Base-by-base conservation (phyloP, 306 rosid genomes). In the Trifolium pratense region DNA sequence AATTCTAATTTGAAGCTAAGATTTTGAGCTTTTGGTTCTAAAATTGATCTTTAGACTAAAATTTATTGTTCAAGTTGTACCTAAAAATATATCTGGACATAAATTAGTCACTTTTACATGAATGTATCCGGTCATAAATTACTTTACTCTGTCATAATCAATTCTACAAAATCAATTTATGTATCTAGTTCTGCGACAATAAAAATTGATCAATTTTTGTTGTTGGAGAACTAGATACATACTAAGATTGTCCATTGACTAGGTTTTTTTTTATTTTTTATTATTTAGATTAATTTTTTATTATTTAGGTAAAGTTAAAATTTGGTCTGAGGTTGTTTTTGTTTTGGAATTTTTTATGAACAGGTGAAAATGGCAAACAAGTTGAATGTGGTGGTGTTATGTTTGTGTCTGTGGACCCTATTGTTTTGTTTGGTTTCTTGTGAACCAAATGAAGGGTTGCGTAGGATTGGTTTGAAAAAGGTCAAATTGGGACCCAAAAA, bases 391-490 rank as follows among this genome's bases (percentile, higher is more conserved):
- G 57, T 84, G 3, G 78, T 78, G 82, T 64, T 84, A 57, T 76
- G 83, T 62, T 56, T 94, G 7, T 66, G 86, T 51, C 37, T 90
- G 20, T 86, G 88, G 46, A 75, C 76, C 20, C 40, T 88, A 56
- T 82, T 88, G 75, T 69, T 86, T 17, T 87, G 84, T 56, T 73
- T 82, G 45, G 96, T 55, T 11, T 83, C 77, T 0, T 79, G 81
- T 66, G 85, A 73, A 63, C 61, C 92, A 45, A 73, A 51, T 32
- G 87, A 83, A 21, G 92, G 93, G 45, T 49, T 94, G 73, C 72
- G 79, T 1, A 88, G 97, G 79, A 86, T 94, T 75, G 95, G 93
- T 39, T 75, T 94, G 84, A 94, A 83, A 56, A 94, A 83, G 83
- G 60, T 82, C 46, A 86, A 82, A 59, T 14, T 66, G 68, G 93